Percentiles rank a stretch among this genome's conserved stretches.
Conservation (phyloP, 352 stramenopile species). For the Phytophthora citricola region DNA sequence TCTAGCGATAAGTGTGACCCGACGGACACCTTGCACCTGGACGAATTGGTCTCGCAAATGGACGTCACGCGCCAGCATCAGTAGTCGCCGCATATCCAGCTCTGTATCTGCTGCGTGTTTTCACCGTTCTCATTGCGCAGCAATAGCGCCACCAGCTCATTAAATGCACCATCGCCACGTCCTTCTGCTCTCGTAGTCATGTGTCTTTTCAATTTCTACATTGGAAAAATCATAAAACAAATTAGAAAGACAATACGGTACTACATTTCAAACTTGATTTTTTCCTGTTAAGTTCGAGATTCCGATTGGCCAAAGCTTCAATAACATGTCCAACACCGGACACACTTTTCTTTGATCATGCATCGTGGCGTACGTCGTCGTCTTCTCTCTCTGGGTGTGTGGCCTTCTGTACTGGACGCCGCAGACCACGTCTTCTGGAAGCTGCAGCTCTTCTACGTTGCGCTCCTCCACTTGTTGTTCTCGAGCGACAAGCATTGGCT, state of each 20-base stretch:
- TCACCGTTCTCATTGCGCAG: slow-evolving; percentile 52
- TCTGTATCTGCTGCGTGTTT: slow-evolving; percentile 50
- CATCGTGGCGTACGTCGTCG: slow-evolving; percentile 21
- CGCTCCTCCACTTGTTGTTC: slow-evolving; percentile 73
- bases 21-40: slow-evolving; percentile 59
- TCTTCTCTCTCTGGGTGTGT: slow-evolving; percentile 24
- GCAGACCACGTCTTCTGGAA: slow-evolving; percentile 65
- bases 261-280: no score
- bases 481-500: slow-evolving; percentile 73
- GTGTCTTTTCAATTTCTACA: no score
- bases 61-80: slow-evolving; percentile 61
- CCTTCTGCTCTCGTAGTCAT: slow-evolving; percentile 14
- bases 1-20: slow-evolving; percentile 51
- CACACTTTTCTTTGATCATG: slow-evolving; percentile 14
- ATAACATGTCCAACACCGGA: no score
- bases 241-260: no score
- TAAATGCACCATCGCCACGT: slow-evolving; percentile 40
- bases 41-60: slow-evolving; percentile 63
- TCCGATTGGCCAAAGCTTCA: no score
- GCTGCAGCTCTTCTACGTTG: slow-evolving; percentile 66
- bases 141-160: slow-evolving; percentile 65
- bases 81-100: slow-evolving; percentile 53
- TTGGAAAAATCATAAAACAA: no score
- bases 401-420: slow-evolving; percentile 42
- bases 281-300: no score